Base-by-base conservation (phyloP, 177 flowering plant genomes). In the Vitis hybrid region DNA sequence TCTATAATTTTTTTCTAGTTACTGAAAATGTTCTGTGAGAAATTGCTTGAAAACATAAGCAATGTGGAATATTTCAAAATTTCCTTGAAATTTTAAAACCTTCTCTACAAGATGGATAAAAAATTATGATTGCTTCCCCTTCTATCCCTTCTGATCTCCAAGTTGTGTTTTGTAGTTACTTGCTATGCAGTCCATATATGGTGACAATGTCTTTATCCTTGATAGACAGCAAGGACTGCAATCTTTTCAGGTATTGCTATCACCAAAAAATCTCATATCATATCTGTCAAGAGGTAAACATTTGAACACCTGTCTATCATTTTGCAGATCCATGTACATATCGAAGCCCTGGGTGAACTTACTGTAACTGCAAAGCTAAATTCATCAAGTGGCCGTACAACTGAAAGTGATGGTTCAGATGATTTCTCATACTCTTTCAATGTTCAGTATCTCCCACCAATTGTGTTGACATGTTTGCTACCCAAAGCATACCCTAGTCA, bases 401-500 rank as follows among this genome's bases (percentile, higher is more conserved):
- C 69, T 10, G 60, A 34, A 64, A 58, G 48, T 40, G 77, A 70
- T 2, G 59, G n/a, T 56, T 74, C 83, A 10, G 75, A 84, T 65
- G 89, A 84, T 12, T 84, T 89, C 62, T 70, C 76, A 2, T 91
- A 89, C 74, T 73, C 87, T 61, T 91, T 92, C 70, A 75, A 86
- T 76, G 88, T 91, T 23, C 86, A 87, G 68, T 71, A 91, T 76
- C 87, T 94, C 60, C 90, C 95, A 23, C 97, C 98, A 57, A 76
- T 92, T 72, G 74, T 82, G 7, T 81, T 94, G 80, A 88, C 93
- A 21, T 90, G 95, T 74, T 70, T 89, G 64, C 78, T 92, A 64
- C 95, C 97, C 48, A 82, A 80, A 70, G 83, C 95, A 40, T 94
- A 94, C 74, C 97, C 97, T 14, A 94, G 93, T 66, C 88, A 86